These are phyloP conservation scores for Spathaspora sp. DNA, from an alignment of 805 yeast genomes.

Conservation along the genomic window DNA sequence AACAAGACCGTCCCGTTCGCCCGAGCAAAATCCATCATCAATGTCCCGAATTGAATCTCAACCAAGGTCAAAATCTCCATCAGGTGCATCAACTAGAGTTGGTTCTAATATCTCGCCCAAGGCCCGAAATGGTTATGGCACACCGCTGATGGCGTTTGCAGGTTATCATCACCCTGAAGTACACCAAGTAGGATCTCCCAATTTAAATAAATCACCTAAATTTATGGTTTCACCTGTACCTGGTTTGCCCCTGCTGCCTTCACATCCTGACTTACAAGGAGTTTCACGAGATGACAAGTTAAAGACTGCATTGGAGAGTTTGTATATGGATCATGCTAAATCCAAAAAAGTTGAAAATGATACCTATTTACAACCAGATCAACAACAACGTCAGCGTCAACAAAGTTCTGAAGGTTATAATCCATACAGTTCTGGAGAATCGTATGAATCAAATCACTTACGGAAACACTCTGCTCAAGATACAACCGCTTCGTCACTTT, in stretches of 20 bases:
- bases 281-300: constrained; percentile 1
- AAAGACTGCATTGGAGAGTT: not conserved
- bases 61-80: not conserved
- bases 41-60: not conserved
- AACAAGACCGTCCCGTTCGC: not conserved
- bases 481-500: not conserved
- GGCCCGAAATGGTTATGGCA: not conserved
- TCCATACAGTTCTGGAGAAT: not conserved
- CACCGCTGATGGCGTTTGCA: not conserved
- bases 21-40: not conserved
- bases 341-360: not conserved
- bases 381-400: too few species aligned
- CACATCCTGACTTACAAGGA: not conserved
- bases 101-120: not conserved
- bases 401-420: not conserved
- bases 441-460: not conserved
- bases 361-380: not conserved
- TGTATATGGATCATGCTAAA: not conserved
- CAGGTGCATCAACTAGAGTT: not conserved
- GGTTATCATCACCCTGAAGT: not conserved
- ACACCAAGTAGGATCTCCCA: not conserved
- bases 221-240: not conserved
- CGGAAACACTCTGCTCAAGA: not conserved
- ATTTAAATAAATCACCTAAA: not conserved
- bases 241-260: not conserved